A percentile compares a stretch with the other conserved stretches of the same genome.
Conservation (phyloP, 495 filamentous ascomycete genomes). For the Pseudoneurospora amorphoporcata region DNA sequence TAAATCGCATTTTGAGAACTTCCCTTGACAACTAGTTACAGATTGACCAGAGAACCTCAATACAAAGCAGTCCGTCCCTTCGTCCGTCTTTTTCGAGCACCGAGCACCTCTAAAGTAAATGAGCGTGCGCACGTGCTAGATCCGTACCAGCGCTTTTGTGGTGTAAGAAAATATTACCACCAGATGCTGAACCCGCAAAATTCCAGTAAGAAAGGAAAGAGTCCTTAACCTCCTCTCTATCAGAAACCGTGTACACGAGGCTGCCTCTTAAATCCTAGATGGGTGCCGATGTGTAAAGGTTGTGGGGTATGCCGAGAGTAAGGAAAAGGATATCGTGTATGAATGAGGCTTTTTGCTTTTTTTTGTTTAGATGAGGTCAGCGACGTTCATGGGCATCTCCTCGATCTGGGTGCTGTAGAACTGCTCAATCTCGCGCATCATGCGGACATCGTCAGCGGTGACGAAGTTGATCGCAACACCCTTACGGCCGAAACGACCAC, state of each 20-base stretch:
- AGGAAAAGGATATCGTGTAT: slow-evolving; percentile 7
- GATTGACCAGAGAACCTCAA: slow-evolving; percentile 10
- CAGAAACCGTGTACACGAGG: slow-evolving; percentile 16
- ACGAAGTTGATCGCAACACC: slow-evolving; percentile 99
- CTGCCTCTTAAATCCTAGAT: slow-evolving; percentile 8
- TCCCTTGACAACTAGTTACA: slow-evolving; percentile 23
- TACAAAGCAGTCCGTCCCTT: neutral
- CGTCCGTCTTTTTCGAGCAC: slow-evolving; percentile 18
- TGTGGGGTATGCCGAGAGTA: slow-evolving; percentile 19
- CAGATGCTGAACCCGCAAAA: slow-evolving; percentile 21
- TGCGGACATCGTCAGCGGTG: slow-evolving; percentile 92
- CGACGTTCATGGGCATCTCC: slow-evolving; percentile 98
- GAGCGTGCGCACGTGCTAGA: slow-evolving; percentile 17
- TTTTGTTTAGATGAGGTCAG: slow-evolving; percentile 44
- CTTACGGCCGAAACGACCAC: slow-evolving; percentile 93
- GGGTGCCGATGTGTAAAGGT: slow-evolving; percentile 17
- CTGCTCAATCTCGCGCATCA: slow-evolving; percentile 91
- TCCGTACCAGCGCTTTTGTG: slow-evolving; percentile 18
- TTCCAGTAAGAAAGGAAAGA: slow-evolving; percentile 6
- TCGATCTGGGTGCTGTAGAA: slow-evolving; percentile 99
- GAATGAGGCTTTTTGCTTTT: slow-evolving; percentile 1
- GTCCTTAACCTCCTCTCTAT: slow-evolving; percentile 12
- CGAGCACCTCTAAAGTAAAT: slow-evolving; percentile 21
- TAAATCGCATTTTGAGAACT: slow-evolving; percentile 26
- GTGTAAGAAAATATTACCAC: slow-evolving; percentile 12